phyloP scores from a whole-genome alignment of 225 moss, liverwort and hornwort species.

The Asterella californica region DNA sequence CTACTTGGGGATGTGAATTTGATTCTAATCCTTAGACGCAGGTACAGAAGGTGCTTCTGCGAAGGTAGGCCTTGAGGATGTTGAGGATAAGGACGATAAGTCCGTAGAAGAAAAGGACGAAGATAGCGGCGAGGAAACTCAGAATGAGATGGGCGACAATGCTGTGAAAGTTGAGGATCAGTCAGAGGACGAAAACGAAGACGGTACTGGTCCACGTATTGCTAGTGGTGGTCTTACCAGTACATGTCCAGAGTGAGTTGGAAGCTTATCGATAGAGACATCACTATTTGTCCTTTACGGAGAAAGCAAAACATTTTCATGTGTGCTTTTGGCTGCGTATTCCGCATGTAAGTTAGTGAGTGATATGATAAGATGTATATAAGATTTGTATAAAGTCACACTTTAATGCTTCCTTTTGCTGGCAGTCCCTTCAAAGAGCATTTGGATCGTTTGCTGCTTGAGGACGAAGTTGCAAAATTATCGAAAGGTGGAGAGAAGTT shows the following conservation, averaged over 20 bases:
- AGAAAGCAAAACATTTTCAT: no score
- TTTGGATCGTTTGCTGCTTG: conserved; percentile 49
- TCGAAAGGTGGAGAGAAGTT: conserved; percentile 65
- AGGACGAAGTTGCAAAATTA: conserved; percentile 50
- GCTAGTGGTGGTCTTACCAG: conserved; percentile 23
- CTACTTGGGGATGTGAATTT: not conserved
- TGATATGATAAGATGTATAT: no score
- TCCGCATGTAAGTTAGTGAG: no score
- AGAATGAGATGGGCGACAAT: conserved; percentile 6
- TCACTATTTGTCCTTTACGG: no score
- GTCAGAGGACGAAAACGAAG: conserved; percentile 33
- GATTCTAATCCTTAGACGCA: not conserved
- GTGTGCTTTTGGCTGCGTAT: no score
- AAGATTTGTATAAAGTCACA: not conserved
- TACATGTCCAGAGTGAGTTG: conserved; percentile 26
- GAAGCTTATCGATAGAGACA: not conserved
- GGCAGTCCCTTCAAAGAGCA: conserved; percentile 75
- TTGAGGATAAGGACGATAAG: not conserved
- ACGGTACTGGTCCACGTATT: conserved; percentile 19
- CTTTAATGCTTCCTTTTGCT: conserved; percentile 7
- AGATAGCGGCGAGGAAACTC: not conserved
- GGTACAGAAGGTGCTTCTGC: not conserved
- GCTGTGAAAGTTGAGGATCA: conserved; percentile 33
- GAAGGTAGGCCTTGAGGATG: not conserved
- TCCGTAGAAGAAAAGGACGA: not conserved